These are phyloP conservation scores for Irpex sp. DNA, from an alignment of 1,284 basidiomycete species.

Conservation along the genomic window DNA sequence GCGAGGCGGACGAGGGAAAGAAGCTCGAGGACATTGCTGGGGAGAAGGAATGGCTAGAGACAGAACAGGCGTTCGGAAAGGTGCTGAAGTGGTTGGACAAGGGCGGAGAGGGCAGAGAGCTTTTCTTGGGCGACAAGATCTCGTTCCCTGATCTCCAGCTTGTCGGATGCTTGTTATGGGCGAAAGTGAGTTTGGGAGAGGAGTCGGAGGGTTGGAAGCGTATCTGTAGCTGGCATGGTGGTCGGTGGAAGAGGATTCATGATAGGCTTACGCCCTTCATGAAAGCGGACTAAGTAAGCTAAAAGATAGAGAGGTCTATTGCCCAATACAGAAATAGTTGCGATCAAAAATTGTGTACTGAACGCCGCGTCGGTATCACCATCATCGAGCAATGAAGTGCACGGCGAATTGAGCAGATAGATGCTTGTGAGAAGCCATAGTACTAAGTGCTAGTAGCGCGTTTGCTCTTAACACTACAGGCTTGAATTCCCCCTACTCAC, in stretches of 20 bases:
- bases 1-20: slow-evolving; percentile 7
- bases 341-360: not conserved
- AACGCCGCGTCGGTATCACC: not conserved
- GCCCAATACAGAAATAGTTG: not conserved
- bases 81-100: slow-evolving; percentile 2
- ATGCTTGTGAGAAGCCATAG: no score
- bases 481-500: no score
- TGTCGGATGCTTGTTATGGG: slow-evolving; percentile 10
- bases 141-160: slow-evolving; percentile 13
- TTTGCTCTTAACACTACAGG: no score
- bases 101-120: slow-evolving; percentile 1
- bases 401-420: no score
- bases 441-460: no score
- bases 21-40: slow-evolving; percentile 13
- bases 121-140: slow-evolving; percentile 10
- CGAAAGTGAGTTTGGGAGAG: slow-evolving; percentile 5
- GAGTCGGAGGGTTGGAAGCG: slow-evolving; percentile 15
- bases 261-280: slow-evolving; percentile 1
- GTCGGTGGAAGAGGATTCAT: slow-evolving; percentile 7
- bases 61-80: slow-evolving; percentile 4
- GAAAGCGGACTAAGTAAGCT: not conserved
- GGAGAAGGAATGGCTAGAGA: slow-evolving; percentile 8
- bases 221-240: slow-evolving; percentile 9
- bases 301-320: not conserved
- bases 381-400: not conserved